phyloP scores from a whole-genome alignment of 2,329 filamentous ascomycete species.

The Scortechinia acanthostroma region DNA sequence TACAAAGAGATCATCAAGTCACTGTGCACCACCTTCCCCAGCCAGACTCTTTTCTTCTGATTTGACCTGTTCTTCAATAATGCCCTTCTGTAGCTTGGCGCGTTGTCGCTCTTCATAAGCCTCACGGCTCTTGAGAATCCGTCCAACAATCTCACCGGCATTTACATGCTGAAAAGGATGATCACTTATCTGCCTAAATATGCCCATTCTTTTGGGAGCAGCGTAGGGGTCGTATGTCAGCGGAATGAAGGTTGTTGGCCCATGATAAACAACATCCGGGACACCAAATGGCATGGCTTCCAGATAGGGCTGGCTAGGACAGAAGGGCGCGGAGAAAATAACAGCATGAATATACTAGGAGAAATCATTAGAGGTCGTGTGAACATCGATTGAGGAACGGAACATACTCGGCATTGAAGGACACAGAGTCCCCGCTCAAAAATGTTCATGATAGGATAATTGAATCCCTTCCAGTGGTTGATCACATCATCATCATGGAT shows the following conservation, averaged over 20 bases:
- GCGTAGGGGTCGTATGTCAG: slow-evolving; percentile 74
- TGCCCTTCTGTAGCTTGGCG: slow-evolving; percentile 80
- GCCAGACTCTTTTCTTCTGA: background rate
- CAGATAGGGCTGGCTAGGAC: slow-evolving; percentile 74
- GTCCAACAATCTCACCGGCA: slow-evolving; percentile 80
- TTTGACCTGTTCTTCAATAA: slow-evolving; percentile 45
- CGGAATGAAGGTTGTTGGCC: slow-evolving; percentile 87
- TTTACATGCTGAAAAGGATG: slow-evolving; percentile 85
- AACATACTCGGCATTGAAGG: slow-evolving; percentile 77
- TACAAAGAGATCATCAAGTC: too few relatives aligned
- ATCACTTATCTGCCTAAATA: slow-evolving; percentile 71
- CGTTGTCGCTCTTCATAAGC: slow-evolving; percentile 88
- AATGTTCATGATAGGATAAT: slow-evolving; percentile 99
- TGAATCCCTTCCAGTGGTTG: slow-evolving; percentile 92
- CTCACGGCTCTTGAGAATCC: slow-evolving; percentile 80
- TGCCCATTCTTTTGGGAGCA: slow-evolving; percentile 72
- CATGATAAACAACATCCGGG: slow-evolving; percentile 83
- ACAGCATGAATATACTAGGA: slow-evolving; percentile 76
- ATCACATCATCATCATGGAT: slow-evolving; percentile 93
- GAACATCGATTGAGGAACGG: too few relatives aligned
- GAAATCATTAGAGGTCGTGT: too few relatives aligned
- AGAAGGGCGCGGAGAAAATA: slow-evolving; percentile 84
- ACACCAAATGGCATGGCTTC: slow-evolving; percentile 65
- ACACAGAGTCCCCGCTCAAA: slow-evolving; percentile 94
- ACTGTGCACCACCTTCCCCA: too few relatives aligned